Conservation (phyloP, 495 filamentous ascomycete species). For the Neurospora hispaniola region DNA sequence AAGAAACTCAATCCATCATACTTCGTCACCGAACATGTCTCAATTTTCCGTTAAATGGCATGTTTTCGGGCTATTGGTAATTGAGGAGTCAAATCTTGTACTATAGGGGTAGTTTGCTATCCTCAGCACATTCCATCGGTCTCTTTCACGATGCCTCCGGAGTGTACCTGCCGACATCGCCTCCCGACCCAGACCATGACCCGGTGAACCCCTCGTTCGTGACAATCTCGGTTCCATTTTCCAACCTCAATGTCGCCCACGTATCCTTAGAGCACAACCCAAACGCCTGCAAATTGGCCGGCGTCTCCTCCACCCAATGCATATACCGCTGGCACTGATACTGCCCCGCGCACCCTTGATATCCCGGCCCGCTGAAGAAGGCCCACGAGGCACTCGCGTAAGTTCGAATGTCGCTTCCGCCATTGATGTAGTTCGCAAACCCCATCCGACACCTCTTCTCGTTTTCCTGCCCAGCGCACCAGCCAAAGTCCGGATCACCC, state of each 20-base stretch:
- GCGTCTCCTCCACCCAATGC: conserved; percentile 26
- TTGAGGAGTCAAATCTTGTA: too few species aligned
- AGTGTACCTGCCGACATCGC: conserved; percentile 40
- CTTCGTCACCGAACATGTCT: too few species aligned
- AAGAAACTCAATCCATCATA: too few species aligned
- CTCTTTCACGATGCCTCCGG: background rate
- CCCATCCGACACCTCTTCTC: conserved; percentile 35
- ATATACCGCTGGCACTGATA: conserved; percentile 27
- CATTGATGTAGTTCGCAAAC: conserved; percentile 44
- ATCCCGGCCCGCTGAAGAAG: conserved; percentile 50
- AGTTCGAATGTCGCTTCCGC: conserved; percentile 42
- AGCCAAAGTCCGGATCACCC: conserved; percentile 48
- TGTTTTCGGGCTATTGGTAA: too few species aligned
- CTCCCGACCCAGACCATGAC: conserved; percentile 37
- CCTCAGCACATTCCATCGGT: too few species aligned
- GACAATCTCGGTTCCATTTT: conserved; percentile 21
- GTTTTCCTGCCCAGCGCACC: conserved; percentile 18
- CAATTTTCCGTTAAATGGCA: too few species aligned
- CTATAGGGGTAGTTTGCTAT: too few species aligned
- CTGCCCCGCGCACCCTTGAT: conserved; percentile 19
- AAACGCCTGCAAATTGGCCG: conserved; percentile 26
- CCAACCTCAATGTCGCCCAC: conserved; percentile 15
- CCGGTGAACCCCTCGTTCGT: conserved; percentile 35
- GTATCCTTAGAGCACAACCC: conserved; percentile 30
- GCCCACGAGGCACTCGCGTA: conserved; percentile 56